phyloP scores from a whole-genome alignment of 805 yeast species.

The Wickerhamomyces alni region DNA sequence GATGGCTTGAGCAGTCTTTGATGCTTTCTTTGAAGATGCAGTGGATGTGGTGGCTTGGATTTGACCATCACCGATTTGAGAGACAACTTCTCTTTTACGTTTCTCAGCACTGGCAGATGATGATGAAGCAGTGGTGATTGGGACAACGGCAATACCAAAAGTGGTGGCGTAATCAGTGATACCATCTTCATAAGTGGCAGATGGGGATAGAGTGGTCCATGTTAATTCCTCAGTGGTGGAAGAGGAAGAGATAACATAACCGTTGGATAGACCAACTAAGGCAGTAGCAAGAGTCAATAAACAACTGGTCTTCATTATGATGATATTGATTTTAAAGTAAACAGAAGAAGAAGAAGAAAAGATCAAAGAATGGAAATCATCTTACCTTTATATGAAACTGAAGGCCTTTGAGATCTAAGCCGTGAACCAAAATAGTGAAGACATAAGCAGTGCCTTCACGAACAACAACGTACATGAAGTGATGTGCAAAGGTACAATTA shows the following conservation, averaged over 20 bases:
- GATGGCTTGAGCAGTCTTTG: conserved; percentile 1
- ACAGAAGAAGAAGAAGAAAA: too few relatives aligned
- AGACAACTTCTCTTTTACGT: neutral
- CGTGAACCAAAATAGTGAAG: too few relatives aligned
- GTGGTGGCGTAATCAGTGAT: conserved; percentile 42
- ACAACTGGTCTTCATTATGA: neutral
- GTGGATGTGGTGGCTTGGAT: conserved; percentile 1
- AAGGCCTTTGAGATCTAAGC: too few relatives aligned
- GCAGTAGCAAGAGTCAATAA: neutral
- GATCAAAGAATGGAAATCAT: too few relatives aligned
- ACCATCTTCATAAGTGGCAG: conserved; percentile 36
- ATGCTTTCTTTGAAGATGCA: neutral
- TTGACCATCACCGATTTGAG: conserved; percentile 1
- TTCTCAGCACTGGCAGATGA: conserved; percentile 9
- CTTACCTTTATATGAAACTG: too few relatives aligned
- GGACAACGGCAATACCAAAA: conserved; percentile 24
- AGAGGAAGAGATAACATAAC: neutral
- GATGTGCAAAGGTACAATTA: too few relatives aligned
- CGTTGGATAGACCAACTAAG: neutral
- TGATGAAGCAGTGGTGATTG: neutral
- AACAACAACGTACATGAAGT: too few relatives aligned
- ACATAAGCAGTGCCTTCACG: too few relatives aligned
- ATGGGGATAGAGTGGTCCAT: conserved; percentile 11
- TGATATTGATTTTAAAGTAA: neutral
- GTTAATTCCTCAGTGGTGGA: neutral